A percentile compares a stretch with the other conserved stretches of the same genome.
These are phyloP conservation scores for Daldinia childiae DNA, from an alignment of 495 filamentous ascomycete species.

Conservation along the genomic window DNA sequence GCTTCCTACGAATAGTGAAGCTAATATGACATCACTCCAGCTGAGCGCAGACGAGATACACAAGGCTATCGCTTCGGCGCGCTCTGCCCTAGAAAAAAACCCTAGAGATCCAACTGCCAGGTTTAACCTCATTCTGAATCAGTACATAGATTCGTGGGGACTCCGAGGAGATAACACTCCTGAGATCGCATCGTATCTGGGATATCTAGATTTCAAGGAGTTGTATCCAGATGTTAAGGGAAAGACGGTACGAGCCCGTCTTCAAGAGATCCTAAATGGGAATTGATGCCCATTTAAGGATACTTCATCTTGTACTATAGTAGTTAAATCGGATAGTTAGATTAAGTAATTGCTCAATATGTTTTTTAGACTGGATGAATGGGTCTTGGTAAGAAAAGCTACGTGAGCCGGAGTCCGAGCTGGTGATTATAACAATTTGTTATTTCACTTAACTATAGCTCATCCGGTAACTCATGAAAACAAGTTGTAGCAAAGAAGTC, in stretches of 20 bases:
- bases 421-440: not conserved
- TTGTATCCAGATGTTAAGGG: constrained; percentile 64
- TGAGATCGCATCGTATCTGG: constrained; percentile 66
- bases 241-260: constrained; percentile 51
- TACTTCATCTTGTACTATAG: not conserved
- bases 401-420: not conserved
- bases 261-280: constrained; percentile 26
- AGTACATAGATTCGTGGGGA: constrained; percentile 63
- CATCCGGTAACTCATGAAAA: too few species aligned
- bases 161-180: constrained; percentile 67
- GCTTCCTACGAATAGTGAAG: not conserved
- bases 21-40: not conserved
- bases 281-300: not conserved
- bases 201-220: constrained; percentile 65
- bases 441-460: too few species aligned
- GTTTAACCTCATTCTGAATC: constrained; percentile 47
- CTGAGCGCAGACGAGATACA: not conserved
- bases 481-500: too few species aligned
- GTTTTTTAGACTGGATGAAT: not conserved
- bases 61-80: not conserved
- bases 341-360: not conserved
- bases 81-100: constrained; percentile 49
- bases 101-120: constrained; percentile 40
- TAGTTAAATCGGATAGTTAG: not conserved
- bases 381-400: not conserved